Evolutionary conservation across 495 filamentous ascomycete species (phyloP).

Genomic region (Talaromyces nanjingensis): DNA sequence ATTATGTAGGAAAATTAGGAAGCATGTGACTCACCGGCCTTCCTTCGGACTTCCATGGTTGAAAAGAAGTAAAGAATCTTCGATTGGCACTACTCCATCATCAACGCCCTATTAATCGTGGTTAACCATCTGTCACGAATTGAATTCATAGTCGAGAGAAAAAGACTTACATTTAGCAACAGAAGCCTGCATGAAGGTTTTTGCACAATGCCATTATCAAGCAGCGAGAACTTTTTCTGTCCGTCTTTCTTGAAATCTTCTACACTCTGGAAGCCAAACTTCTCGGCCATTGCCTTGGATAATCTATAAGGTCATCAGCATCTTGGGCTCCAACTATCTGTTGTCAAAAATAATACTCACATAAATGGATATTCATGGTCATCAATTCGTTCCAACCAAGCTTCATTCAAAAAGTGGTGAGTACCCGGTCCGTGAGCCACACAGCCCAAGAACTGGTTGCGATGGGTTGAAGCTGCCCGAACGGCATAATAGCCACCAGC

Average conservation of each 20-base stretch:
- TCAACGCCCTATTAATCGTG: conserved; percentile 47
- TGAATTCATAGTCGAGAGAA: conserved; percentile 1
- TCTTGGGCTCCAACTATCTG: no score
- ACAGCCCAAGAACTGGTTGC: conserved; percentile 46
- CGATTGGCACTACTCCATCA: conserved; percentile 71
- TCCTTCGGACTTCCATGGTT: conserved; percentile 71
- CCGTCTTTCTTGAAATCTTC: conserved; percentile 54
- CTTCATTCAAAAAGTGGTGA: conserved; percentile 60
- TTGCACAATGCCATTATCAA: conserved; percentile 62
- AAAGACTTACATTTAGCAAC: conserved; percentile 54
- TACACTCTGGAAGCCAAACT: conserved; percentile 58
- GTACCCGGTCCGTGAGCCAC: conserved; percentile 68
- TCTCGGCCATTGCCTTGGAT: conserved; percentile 57
- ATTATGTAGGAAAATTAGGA: not conserved
- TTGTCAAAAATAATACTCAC: conserved; percentile 26
- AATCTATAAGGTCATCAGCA: conserved; percentile 30
- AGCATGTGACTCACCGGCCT: conserved; percentile 32
- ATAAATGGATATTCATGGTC: conserved; percentile 74
- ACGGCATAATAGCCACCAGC: conserved; percentile 74
- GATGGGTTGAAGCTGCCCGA: conserved; percentile 65
- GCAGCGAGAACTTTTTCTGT: conserved; percentile 64
- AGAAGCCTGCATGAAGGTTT: conserved; percentile 56
- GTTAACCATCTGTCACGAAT: not conserved
- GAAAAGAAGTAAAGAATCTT: conserved; percentile 62
- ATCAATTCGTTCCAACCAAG: conserved; percentile 61